Base-by-base conservation (phyloP, 2,329 filamentous ascomycete genomes). In the Trichoderma sp. region DNA sequence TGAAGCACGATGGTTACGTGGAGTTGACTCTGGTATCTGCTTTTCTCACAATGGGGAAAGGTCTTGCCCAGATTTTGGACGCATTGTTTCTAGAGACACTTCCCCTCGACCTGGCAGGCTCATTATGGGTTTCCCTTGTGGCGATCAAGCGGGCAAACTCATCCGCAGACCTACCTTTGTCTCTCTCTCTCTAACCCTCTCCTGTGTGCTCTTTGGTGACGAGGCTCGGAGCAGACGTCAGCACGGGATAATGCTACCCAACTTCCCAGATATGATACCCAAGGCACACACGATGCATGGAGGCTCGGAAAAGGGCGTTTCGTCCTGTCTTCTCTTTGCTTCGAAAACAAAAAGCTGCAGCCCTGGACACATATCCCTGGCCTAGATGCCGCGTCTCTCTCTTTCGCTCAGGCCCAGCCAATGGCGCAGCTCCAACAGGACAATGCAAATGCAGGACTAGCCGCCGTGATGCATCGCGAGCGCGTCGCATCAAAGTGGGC, bases 391-490 rank as follows among this genome's bases (percentile, higher is more conserved):
- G 66, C 33, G 66, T 59, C n/a, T 24, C 31, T 69, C n/a, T 41
- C 59, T 31, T 21, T 14, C 38, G 41, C 41, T 45, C 16, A 21
- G 7, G 9, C 27, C 38, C 33, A 21, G 60, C 73, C 65, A 75
- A 75, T 75, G 29, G 24, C 27, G 41, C 41, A n/a, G 74, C 59
- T 75, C 74, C 74, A 71, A 27, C 74, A 27, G 65, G 74, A 63
- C 64, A 75, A 71, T 71, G 65, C 45, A 64, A 41, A 41, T 41
- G 41, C 41, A 45, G 66, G 66, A 71, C 74, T 75, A 75, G 60
- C 56, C 65, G 67, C 67, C 56, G 67, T 41, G 33, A 69, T 60
- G 67, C 53, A 71, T 71, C 68, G 68, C 41, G 68, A 50, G 68
- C 68, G 68, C 68, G 59, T 71, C 68, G 27, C 68, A 50, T 50